Conservation (phyloP, 768 basidiomycete genomes). For the Calocybe indica region DNA sequence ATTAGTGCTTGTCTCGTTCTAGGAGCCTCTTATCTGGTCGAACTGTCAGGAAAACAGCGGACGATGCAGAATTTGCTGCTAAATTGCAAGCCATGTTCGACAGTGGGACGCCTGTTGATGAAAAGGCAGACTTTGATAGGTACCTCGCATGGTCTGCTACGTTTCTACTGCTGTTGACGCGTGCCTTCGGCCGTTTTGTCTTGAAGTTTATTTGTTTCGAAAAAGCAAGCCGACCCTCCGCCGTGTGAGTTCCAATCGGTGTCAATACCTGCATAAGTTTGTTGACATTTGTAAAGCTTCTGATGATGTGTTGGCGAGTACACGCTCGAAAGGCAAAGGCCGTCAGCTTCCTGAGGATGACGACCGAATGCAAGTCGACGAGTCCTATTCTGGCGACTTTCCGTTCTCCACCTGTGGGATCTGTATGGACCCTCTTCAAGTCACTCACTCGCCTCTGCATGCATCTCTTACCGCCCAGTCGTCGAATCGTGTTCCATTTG, state of each 20-base stretch:
- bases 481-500: slow-evolving; percentile 26
- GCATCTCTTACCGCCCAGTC: slow-evolving; percentile 28
- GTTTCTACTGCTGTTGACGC: no score
- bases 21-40: background rate
- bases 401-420: slow-evolving; percentile 27
- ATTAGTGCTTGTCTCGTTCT: background rate
- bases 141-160: background rate
- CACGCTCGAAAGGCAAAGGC: slow-evolving; percentile 6
- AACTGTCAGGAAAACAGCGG: slow-evolving; percentile 19
- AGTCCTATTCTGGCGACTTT: background rate
- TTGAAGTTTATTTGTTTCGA: no score
- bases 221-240: no score
- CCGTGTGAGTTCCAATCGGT: no score
- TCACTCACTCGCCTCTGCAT: slow-evolving; percentile 23
- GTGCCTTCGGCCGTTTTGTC: no score
- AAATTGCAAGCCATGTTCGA: slow-evolving; percentile 24
- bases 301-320: background rate
- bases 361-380: slow-evolving; percentile 2
- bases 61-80: slow-evolving; percentile 31
- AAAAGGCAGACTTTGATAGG: slow-evolving; percentile 25
- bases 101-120: slow-evolving; percentile 19
- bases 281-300: background rate
- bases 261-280: slow-evolving; percentile 3
- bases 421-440: slow-evolving; percentile 30
- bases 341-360: slow-evolving; percentile 8